Evolutionary conservation across 495 filamentous ascomycete species (phyloP), one percentile per base, ranked within the genome.

Genomic region (Astrothelium subdiscretum): DNA sequence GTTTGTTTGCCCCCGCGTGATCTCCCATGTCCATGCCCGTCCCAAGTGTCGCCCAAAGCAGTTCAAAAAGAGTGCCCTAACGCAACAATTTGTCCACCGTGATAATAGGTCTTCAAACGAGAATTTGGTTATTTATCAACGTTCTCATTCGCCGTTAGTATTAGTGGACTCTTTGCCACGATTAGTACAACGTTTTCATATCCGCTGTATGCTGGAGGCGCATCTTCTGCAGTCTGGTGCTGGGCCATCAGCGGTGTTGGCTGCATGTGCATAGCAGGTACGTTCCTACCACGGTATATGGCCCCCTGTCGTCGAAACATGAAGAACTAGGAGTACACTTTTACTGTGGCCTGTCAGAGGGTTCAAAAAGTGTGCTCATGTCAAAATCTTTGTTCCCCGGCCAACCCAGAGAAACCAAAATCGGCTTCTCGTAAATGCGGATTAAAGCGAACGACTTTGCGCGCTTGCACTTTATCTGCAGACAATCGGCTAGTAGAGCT

Each of bases 131-230:
- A 78, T 58, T 77, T 84, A 57, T 81, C 83, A 2, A 79, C 77
- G 63, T 82, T 86, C 73, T 85, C 83, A 22, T 86, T 86, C 62
- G 83, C 84, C 32, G 78, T 87, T 71, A 80, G 77, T 66, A 83
- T 87, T 66, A 79, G 75, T 44, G 83, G 83, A 22, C 73, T 85
- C 13, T 86, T 85, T 65, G 72, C 82, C 22, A 83, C 81, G 2
- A 76, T 84, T 64, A 79, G 81, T 69, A 85, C 83, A 1, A 86
- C 84, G 38, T 80, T 85, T 72, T 74, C 74, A 8, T 86, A 83
- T 67, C 82, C 83, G 0, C 76, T 86, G 31, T 71, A 77, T 60
- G 83, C 84, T 5, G 84, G 84, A 48, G 83, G 84, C 12, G 77
- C 80, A 22, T 78, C 82, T 31, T 75, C 82, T 35, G 81, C 79